Base-by-base conservation (phyloP, 495 filamentous ascomycete species). In the Jackrogersella minutella region DNA sequence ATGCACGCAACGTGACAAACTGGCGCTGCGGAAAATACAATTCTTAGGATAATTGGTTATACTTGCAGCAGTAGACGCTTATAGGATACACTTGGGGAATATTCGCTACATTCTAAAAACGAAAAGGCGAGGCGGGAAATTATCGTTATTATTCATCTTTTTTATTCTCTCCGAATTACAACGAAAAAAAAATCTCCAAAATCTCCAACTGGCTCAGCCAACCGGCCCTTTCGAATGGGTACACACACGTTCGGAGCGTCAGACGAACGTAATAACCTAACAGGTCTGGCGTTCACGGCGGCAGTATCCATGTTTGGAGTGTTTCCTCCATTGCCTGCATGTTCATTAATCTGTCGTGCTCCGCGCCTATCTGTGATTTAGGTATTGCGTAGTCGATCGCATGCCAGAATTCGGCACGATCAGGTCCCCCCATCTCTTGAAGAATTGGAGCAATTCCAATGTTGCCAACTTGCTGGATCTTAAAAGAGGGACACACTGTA, bases 1-100 rank as follows among this genome's bases (percentile, higher is more conserved):
- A 64, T 40, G 59, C 58, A 68, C 60, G 66, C 60, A 69, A 64
- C 28, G 49, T 69, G 60, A 64, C 66, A 57, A 62, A 50, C 55
- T 43, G 44, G 16, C 13, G 30, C 26, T 53, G 41, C 55, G 59
- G 66, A 64, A 60, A 64, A 55, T 61, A 44, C n/a, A 39, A 34
- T 28, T 40, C 7, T 24, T 41, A 58, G 34, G 30, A 43, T 58
- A 58, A 69, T 69, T 69, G 66, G 61, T 43, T 24, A 1, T 54
- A 1, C 24, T 16, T 41, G 53, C 31, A 49, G 58, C 16, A 50
- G 51, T 52, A 46, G 22, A 56, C 37, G 37, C 51, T 24, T 31
- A 21, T n/a, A n/a, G n/a, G n/a, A n/a, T n/a, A n/a, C n/a, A n/a
- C n/a, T n/a, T n/a, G 16, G 22, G 10, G 16, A 58, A 21, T 28